phyloP scores from a whole-genome alignment of 2,329 filamentous ascomycete species.

The Neonectria faginata region DNA sequence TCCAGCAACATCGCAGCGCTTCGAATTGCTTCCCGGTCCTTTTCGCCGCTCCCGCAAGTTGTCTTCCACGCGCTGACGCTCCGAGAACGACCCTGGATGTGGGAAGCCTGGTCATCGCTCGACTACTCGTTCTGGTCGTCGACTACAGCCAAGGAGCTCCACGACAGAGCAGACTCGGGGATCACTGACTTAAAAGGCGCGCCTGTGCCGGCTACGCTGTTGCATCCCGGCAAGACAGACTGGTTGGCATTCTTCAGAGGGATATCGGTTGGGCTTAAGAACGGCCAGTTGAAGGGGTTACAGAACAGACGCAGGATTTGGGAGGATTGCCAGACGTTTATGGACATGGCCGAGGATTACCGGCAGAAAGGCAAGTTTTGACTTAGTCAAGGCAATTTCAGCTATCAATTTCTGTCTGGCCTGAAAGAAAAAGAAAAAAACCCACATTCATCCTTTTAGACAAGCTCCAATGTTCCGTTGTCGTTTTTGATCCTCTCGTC shows the following conservation, averaged over 20 bases:
- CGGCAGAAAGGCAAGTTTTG: slow-evolving; percentile 15
- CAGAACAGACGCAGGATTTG: slow-evolving; percentile 23
- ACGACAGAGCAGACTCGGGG: not conserved
- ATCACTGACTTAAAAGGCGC: not conserved
- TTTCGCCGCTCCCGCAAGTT: slow-evolving; percentile 23
- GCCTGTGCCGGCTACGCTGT: not conserved
- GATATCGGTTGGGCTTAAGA: not conserved
- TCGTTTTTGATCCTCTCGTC: slow-evolving; percentile 52
- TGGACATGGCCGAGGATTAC: slow-evolving; percentile 12
- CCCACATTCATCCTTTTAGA: slow-evolving; percentile 9
- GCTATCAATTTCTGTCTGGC: not conserved
- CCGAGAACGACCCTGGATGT: slow-evolving; percentile 33
- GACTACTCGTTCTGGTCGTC: slow-evolving; percentile 36
- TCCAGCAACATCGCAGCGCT: slow-evolving; percentile 32
- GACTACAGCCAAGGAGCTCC: slow-evolving; percentile 16
- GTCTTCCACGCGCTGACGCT: slow-evolving; percentile 24
- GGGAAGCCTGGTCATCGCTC: slow-evolving; percentile 33
- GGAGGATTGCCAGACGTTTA: slow-evolving; percentile 23
- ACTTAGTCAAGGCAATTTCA: not conserved
- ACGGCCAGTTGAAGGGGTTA: slow-evolving; percentile 11
- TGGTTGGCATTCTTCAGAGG: slow-evolving; percentile 17
- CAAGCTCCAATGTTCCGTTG: slow-evolving; percentile 44
- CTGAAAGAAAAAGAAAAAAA: no score
- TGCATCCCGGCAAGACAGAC: slow-evolving; percentile 9
- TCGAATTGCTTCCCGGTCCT: slow-evolving; percentile 27